Base-by-base conservation (phyloP, 495 filamentous ascomycete species). In the Lentithecium fluviatile region DNA sequence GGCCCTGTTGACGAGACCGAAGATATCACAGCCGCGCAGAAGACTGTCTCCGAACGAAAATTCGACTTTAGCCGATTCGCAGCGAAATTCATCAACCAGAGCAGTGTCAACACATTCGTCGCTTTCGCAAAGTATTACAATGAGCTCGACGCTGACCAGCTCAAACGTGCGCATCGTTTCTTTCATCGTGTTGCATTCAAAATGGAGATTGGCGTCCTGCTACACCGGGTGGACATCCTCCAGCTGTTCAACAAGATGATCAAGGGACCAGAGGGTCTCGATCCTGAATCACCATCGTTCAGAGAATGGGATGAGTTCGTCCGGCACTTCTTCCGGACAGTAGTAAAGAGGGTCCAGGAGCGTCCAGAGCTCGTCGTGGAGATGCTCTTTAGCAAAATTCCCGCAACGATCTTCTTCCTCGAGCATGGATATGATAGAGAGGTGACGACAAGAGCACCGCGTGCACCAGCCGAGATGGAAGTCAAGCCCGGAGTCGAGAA, bases 131-230 rank as follows among this genome's bases (percentile, higher is more conserved):
- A 79, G 47, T 94, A 81, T 72, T 97, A 96, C 70, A 80, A 79
- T 23, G 94, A 97, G 58, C 79, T 99, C n/a, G 78, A 83, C 57
- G 76, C 83, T 1, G 78, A 84, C 40, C 95, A 97, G 71, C 76
- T 97, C 48, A 99, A 98, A 75, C 85, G 95, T 3, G 89, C 87
- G 21, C 93, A 97, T 74, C 89, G 94, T 8, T 97, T 94, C 67
- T 93, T 99, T 73, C 93, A 97, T 64, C 86, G 94, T 1, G 82
- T 95, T 42, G 92, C 91, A 4, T 97, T 97, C 79, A 97, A 97
- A 74, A 86, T 91, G 68, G 90, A 95, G 45, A 85, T 94, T 77
- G 86, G 85, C 58, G 85, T 95, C 12, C 80, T 97, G 73, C 80
- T 99, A 2, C 96, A 90, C 70, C 85, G 95, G 4, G 76, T 96